A percentile compares a stretch with the other conserved stretches of the same genome.
Conservation (phyloP, 306 rosid genomes). For the Acacia crassicarpa region DNA sequence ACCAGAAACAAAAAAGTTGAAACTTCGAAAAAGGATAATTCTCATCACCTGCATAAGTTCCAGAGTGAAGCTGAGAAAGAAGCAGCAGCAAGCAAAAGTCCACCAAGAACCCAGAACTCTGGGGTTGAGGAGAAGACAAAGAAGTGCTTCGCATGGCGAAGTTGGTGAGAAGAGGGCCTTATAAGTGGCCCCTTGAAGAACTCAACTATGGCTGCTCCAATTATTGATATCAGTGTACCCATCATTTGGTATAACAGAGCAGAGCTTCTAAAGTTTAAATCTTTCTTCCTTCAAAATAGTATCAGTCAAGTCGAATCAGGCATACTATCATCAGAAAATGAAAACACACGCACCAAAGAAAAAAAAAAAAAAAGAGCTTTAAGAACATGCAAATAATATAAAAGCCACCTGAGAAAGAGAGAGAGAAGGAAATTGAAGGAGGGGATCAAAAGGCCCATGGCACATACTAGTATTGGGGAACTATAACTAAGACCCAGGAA, state of each 20-base stretch:
- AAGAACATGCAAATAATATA: neutral
- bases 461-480: slow-evolving; percentile 76
- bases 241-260: slow-evolving; percentile 46
- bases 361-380: neutral
- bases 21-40: too few species aligned
- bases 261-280: slow-evolving; percentile 45
- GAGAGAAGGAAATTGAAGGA: slow-evolving; percentile 61
- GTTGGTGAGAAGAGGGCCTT: slow-evolving; percentile 47
- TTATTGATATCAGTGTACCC: slow-evolving; percentile 58
- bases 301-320: neutral
- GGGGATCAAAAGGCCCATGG: slow-evolving; percentile 72
- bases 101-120: slow-evolving; percentile 77
- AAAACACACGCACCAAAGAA: neutral
- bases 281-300: slow-evolving; percentile 43
- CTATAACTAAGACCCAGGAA: slow-evolving; percentile 67
- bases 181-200: slow-evolving; percentile 61
- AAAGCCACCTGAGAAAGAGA: slow-evolving; percentile 52
- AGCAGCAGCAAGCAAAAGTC: slow-evolving; percentile 61
- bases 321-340: neutral
- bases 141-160: slow-evolving; percentile 36
- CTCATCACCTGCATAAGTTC: slow-evolving; percentile 53
- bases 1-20: neutral
- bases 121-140: slow-evolving; percentile 59
- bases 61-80: slow-evolving; percentile 58
- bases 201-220: slow-evolving; percentile 60